Evolutionary conservation across 2,329 filamentous ascomycete species (phyloP).

Genomic region (Penicillium aurantiogriseum): DNA sequence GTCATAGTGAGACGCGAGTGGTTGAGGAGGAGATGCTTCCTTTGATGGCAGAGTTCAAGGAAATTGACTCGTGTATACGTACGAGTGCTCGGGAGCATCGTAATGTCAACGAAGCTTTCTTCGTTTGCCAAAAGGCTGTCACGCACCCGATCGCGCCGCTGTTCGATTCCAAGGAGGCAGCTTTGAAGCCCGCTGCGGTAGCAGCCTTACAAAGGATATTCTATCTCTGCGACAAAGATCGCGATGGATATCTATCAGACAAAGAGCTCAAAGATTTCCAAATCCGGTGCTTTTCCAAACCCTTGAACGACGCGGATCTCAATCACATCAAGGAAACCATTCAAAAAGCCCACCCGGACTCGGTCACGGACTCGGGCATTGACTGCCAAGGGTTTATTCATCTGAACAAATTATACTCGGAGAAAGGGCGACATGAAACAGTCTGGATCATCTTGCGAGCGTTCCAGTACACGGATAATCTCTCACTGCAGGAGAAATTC

Average conservation of each 20-base stretch:
- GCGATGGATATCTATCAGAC: conserved; percentile 89
- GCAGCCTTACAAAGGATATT: conserved; percentile 87
- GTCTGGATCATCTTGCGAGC: conserved; percentile 96
- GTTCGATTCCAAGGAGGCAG: conserved; percentile 90
- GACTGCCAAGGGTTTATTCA: conserved; percentile 80
- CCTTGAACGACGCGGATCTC: conserved; percentile 75
- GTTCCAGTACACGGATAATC: conserved; percentile 93
- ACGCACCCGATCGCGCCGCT: conserved; percentile 95
- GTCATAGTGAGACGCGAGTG: conserved; percentile 75
- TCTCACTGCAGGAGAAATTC: conserved; percentile 87
- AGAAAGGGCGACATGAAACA: conserved; percentile 96
- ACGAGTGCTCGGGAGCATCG: conserved; percentile 88
- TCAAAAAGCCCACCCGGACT: conserved; percentile 63
- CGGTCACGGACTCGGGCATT: conserved; percentile 68
- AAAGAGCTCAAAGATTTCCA: conserved; percentile 90
- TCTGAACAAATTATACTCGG: conserved; percentile 92
- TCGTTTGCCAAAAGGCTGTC: conserved; percentile 96
- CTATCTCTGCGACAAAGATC: conserved; percentile 93
- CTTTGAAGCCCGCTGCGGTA: conserved; percentile 83
- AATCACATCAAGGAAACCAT: conserved; percentile 90
- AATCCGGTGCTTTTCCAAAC: conserved; percentile 85
- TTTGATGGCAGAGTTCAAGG: conserved; percentile 97
- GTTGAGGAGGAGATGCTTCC: conserved; percentile 97
- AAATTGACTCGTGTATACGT: conserved; percentile 96
- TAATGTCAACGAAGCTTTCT: conserved; percentile 96